phyloP scores from a whole-genome alignment of 257 asterid species.

The Solanum stenotomum region DNA sequence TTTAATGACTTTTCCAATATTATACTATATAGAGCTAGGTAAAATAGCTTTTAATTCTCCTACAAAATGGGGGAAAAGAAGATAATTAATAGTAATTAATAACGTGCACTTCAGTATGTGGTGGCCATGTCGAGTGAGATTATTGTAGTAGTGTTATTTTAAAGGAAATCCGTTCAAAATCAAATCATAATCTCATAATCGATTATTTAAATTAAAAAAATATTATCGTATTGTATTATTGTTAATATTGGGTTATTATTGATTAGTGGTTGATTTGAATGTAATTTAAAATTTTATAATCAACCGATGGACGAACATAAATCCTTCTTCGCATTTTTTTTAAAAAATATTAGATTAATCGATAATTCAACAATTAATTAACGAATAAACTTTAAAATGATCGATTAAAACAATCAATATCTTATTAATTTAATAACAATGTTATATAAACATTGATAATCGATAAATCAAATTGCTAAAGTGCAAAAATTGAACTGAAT shows the following conservation, averaged over 20 bases:
- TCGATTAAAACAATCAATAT: too few relatives aligned
- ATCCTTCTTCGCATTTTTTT: too few relatives aligned
- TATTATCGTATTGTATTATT: background rate
- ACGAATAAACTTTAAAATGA: too few relatives aligned
- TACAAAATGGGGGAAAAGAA: background rate
- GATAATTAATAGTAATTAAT: background rate
- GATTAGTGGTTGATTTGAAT: background rate
- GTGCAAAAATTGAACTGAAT: background rate
- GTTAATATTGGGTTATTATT: background rate
- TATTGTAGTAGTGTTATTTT: too few relatives aligned
- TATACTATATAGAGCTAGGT: background rate
- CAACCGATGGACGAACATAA: too few relatives aligned
- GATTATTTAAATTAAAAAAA: background rate
- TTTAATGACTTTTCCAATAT: background rate
- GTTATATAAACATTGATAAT: too few relatives aligned
- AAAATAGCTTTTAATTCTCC: background rate
- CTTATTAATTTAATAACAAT: too few relatives aligned
- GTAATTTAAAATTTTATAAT: background rate
- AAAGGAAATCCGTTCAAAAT: background rate
- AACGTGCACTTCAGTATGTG: background rate
- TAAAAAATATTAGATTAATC: too few relatives aligned
- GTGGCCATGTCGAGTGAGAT: background rate
- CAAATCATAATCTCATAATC: background rate
- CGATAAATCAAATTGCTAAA: background rate
- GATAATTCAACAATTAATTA: too few relatives aligned